Evolutionary conservation across 257 asterid species (phyloP).

Genomic region (Solanum tarapatanum): DNA sequence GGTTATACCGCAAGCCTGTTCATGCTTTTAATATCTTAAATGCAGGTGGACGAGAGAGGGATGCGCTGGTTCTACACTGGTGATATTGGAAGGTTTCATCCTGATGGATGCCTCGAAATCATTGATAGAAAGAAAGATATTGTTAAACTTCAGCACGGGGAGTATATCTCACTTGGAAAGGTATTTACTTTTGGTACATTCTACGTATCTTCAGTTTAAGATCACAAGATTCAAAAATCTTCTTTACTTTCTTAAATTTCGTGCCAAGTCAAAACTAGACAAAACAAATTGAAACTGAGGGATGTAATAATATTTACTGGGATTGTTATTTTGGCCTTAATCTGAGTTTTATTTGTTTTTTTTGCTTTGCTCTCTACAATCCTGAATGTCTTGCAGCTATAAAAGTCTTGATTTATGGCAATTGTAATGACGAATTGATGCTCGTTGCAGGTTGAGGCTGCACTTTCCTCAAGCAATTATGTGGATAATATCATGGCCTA

Average conservation of each 20-base stretch:
- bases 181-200: conserved; percentile 11
- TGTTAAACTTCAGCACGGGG: conserved; percentile 94
- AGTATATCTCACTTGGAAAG: conserved; percentile 88
- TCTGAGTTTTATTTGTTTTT: neutral
- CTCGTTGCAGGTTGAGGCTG: conserved; percentile 68
- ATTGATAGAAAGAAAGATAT: conserved; percentile 90
- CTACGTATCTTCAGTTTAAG: neutral
- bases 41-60: conserved; percentile 76
- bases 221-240: neutral
- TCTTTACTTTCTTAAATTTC: neutral
- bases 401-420: neutral
- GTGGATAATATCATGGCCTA: conserved; percentile 66
- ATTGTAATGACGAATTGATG: neutral
- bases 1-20: neutral
- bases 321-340: neutral
- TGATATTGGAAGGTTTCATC: conserved; percentile 80
- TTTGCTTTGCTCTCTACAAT: neutral
- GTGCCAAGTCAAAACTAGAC: neutral
- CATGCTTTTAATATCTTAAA: neutral
- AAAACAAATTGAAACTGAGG: neutral
- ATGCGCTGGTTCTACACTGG: conserved; percentile 87
- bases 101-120: conserved; percentile 90
- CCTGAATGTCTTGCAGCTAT: neutral
- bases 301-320: neutral
- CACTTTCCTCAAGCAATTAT: conserved; percentile 44